Evolutionary conservation across 176 grass and related monocot genomes (phyloP), one percentile per base, ranked within the genome.

Genomic region (Leersia perrieri): DNA sequence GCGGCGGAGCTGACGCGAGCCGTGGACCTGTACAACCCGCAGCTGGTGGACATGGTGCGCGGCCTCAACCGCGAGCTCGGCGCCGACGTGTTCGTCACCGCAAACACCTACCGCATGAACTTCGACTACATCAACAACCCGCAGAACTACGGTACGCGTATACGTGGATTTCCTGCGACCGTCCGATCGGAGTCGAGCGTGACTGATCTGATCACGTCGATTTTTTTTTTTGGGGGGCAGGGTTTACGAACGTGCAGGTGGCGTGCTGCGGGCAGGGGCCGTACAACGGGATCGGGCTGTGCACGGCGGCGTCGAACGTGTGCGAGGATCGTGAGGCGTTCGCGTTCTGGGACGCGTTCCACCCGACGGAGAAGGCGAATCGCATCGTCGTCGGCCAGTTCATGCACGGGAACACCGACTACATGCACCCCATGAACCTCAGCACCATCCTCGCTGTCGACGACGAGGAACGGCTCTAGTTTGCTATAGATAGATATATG

Each of bases 231-330:
- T n/a, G n/a, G n/a, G n/a, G n/a, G 2, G 72, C 80, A 97, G 94
- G 94, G 70, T 98, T 98, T 60, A 62, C 34, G 8, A 89, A 91
- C 38, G 88, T 88, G 44, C 90, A 93, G 88, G 55, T 60, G 30
- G 96, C 96, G 62, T 98, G 96, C 81, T 98, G 96, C 58, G 96
- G 95, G 31, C 92, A 95, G 64, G 96, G 96, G 16, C 96, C 88
- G 34, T 98, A 91, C 86, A 98, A 98, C 65, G 96, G 92, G 45
- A 49, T 98, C 30, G 96, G 96, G 25, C 81, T 91, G 63, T 98
- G 96, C 84, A 95, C 86, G 23, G 0, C 41, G 78, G 90, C 87
- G 32, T 98, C 96, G 12, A 93, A 90, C 81, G 49, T 98, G 29
- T 98, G 95, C 68, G 64, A 15, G 5, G 63, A 98, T 77, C 49